Base-by-base conservation (phyloP, 2,329 filamentous ascomycete species). In the Biscogniauxia marginata region DNA sequence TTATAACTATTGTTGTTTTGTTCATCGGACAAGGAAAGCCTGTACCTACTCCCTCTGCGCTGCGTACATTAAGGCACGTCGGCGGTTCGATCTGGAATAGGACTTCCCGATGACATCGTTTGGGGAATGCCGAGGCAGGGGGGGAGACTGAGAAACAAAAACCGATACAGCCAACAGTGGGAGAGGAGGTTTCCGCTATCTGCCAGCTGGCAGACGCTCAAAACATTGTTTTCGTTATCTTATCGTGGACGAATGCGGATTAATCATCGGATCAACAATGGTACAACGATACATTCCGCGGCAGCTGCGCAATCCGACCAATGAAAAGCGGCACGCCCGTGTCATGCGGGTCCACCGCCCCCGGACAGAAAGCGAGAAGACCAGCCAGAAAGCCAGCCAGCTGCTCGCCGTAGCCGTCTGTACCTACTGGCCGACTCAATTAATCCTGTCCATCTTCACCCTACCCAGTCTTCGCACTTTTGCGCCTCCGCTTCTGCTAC, bases 401-500 rank as follows among this genome's bases (percentile, higher is more conserved):
- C 25, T 61, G 50, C 55, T 58, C 54, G 51, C 45, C 54, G 54
- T 54, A 45, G 46, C 46, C 44, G 53, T 25, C 11, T n/a, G 30
- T 39, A 16, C n/a, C 13, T 39, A 39, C 30, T 49, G 44, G 58
- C 56, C 56, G 48, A 57, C 53, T 56, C 57, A 60, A 54, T 58
- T 50, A 56, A 54, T 60, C 54, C 61, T 52, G 58, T 62, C 55
- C 56, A 50, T 52, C 52, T 47, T 55, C 56, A 51, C 49, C 44
- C 55, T 25, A 13, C 20, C 8, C 25, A 25, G 45, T 56, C 56
- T 53, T 55, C 58, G 56, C 60, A 61, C 55, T 63, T 67, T 68
- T 69, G 67, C 67, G 66, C 65, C 60, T 64, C 60, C 59, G 57
- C 62, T 59, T 61, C 60, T 56, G 61, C 55, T 54, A 49, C 54